Percentiles rank a stretch among this genome's conserved stretches.
Conservation (phyloP, 345 rosid genomes). For the Populus ilicifolia region DNA sequence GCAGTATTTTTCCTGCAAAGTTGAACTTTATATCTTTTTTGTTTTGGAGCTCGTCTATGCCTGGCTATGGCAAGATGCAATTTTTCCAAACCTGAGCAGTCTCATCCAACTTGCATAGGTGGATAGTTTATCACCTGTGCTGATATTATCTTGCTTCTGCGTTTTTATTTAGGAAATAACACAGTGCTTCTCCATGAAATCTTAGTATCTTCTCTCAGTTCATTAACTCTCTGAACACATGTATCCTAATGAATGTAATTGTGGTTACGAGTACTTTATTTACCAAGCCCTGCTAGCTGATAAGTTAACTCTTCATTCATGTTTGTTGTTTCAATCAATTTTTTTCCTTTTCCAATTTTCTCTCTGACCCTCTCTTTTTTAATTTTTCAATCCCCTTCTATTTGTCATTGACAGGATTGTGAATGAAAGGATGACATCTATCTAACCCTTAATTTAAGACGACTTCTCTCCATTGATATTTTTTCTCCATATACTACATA, state of each 20-base stretch:
- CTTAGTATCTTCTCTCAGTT: neutral
- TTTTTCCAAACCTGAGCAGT: conserved; percentile 1
- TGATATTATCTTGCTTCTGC: neutral
- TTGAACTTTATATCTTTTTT: neutral
- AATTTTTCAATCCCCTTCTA: neutral
- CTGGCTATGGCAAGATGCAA: neutral
- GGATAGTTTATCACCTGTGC: neutral
- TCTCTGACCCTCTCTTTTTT: neutral
- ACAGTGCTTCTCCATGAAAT: neutral
- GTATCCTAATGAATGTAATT: neutral
- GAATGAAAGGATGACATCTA: neutral
- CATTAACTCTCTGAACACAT: neutral
- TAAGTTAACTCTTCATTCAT: neutral
- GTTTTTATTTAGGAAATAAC: neutral
- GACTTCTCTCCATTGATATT: neutral
- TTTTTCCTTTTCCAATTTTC: neutral
- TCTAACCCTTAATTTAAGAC: neutral
- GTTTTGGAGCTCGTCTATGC: neutral
- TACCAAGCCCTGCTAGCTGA: neutral
- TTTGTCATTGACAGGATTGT: neutral
- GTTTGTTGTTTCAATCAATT: neutral
- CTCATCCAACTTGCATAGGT: neutral
- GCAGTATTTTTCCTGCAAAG: neutral
- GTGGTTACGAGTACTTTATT: neutral
- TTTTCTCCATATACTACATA: too few relatives aligned